Evolutionary conservation across 1,284 basidiomycete genomes (phyloP), one percentile per base, ranked within the genome.

Genomic region (Ganoderma multipileum): DNA sequence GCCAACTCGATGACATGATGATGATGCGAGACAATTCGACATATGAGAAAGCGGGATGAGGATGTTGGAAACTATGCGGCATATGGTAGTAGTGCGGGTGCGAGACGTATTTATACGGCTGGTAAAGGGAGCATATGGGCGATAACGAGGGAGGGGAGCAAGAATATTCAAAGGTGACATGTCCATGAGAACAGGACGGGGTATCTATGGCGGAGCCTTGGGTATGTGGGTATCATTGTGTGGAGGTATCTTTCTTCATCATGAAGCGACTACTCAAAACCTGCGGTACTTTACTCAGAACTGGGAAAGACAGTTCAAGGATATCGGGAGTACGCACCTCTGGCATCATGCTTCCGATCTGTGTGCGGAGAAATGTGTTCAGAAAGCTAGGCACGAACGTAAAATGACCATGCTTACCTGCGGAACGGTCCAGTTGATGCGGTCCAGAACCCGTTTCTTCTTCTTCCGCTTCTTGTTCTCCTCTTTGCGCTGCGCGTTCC

Each of bases 371-470:
- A 38, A 23, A 23, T 38, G 18, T 11, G 33, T 4, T 57, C 18
- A 2, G 30, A 36, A 20, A 5, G 20, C 3, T 9, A 4, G 18
- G 2, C 20, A 38, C 18, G 33, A 14, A 3, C 16, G 3, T 12
- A 23, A 18, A 12, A 30, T 23, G 52, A 4, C 52, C 14, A 20
- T 59, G 30, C 68, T 54, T 47, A 64, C 68, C 62, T 64, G 65
- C 16, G 68, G 68, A 4, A 64, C 65, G 20, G 52, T 33, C 55
- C 61, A 66, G 36, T 66, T 61, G 12, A 64, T 61, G 11, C 33
- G 55, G 8, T 65, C 65, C 20, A 66, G 50, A 16, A 69, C 61
- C 1, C 26, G n/a, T 4, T 36, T 59, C 9, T 50, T 26, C 28
- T 44, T 42, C 14, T 55, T 41, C 28, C 30, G 42, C 50, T 38